A percentile compares a stretch with the other conserved stretches of the same genome.
Evolutionary conservation across 805 yeast genomes (phyloP).

Genomic region (Spathaspora girioi): DNA sequence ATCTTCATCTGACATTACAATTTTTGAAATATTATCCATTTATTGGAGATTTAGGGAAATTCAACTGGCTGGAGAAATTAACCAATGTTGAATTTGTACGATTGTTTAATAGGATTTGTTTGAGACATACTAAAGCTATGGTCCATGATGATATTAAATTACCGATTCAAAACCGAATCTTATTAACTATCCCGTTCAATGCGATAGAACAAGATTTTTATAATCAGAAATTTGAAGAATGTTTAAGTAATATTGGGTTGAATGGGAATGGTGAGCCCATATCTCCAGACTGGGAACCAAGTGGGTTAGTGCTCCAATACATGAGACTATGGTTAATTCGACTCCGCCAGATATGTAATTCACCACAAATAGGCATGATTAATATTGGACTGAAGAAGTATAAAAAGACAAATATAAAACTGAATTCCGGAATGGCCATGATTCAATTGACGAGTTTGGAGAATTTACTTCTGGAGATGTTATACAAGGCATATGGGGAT

Average conservation of each 20-base stretch:
- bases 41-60: slow-evolving; percentile 35
- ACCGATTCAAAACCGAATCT: slow-evolving; percentile 73
- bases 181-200: slow-evolving; percentile 71
- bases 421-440: neutral
- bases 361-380: slow-evolving; percentile 52
- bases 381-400: slow-evolving; percentile 20
- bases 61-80: slow-evolving; percentile 35
- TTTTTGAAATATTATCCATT: slow-evolving; percentile 72
- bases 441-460: slow-evolving; percentile 45
- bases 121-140: slow-evolving; percentile 83
- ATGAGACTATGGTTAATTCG: slow-evolving; percentile 68
- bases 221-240: slow-evolving; percentile 57
- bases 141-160: slow-evolving; percentile 72
- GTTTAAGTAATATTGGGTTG: slow-evolving; percentile 53
- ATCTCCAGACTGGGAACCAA: slow-evolving; percentile 46
- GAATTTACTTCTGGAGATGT: slow-evolving; percentile 65
- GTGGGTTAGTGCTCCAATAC: slow-evolving; percentile 34
- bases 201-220: slow-evolving; percentile 86
- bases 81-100: slow-evolving; percentile 26
- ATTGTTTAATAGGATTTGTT: slow-evolving; percentile 52
- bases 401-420: slow-evolving; percentile 17
- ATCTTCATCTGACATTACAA: slow-evolving; percentile 65
- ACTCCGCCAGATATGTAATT: slow-evolving; percentile 79
- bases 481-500: slow-evolving; percentile 50
- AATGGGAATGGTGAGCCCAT: slow-evolving; percentile 50